A percentile compares a stretch with the other conserved stretches of the same genome.
Evolutionary conservation across 2,329 filamentous ascomycete genomes (phyloP).

Genomic region (Diplodia scrobiculata): DNA sequence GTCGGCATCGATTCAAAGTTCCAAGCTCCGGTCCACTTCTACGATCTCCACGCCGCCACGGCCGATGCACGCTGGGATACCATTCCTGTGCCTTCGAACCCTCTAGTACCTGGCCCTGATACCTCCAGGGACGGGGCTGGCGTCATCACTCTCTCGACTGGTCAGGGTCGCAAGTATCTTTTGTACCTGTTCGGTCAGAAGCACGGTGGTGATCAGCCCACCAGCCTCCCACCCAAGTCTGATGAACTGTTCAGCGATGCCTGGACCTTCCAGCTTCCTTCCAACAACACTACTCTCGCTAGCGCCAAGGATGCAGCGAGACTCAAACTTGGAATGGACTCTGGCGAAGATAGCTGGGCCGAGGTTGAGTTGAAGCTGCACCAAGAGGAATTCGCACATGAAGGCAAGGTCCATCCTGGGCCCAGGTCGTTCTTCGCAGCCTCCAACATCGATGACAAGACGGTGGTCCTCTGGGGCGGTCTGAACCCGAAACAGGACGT

Average conservation of each 20-base stretch:
- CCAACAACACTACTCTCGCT: slow-evolving; percentile 46
- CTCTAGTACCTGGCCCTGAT: slow-evolving; percentile 48
- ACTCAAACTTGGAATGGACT: slow-evolving; percentile 46
- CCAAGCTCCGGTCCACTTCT: slow-evolving; percentile 33
- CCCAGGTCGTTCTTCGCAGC: slow-evolving; percentile 48
- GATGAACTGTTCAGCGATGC: slow-evolving; percentile 2
- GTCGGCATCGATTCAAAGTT: slow-evolving; percentile 43
- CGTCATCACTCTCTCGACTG: slow-evolving; percentile 48
- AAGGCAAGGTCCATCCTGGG: slow-evolving; percentile 51
- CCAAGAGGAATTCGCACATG: slow-evolving; percentile 39
- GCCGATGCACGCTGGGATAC: slow-evolving; percentile 44
- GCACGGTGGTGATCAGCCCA: slow-evolving; percentile 31
- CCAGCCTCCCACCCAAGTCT: slow-evolving; percentile 33
- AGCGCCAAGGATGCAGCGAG: slow-evolving; percentile 50
- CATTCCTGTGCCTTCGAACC: slow-evolving; percentile 48
- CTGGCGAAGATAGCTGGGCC: slow-evolving; percentile 47
- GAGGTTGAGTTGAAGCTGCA: slow-evolving; percentile 48
- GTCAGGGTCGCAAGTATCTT: slow-evolving; percentile 50
- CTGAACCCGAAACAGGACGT: slow-evolving; percentile 48
- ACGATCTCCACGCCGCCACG: slow-evolving; percentile 34
- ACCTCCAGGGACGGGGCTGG: slow-evolving; percentile 44
- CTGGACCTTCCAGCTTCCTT: slow-evolving; percentile 51
- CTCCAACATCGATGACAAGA: slow-evolving; percentile 44
- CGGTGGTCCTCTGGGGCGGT: slow-evolving; percentile 49
- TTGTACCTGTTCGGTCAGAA: slow-evolving; percentile 48